Percentiles rank a stretch among this genome's conserved stretches.
Evolutionary conservation across 331 rosid genomes (phyloP).

Genomic region (Acacia concinna): DNA sequence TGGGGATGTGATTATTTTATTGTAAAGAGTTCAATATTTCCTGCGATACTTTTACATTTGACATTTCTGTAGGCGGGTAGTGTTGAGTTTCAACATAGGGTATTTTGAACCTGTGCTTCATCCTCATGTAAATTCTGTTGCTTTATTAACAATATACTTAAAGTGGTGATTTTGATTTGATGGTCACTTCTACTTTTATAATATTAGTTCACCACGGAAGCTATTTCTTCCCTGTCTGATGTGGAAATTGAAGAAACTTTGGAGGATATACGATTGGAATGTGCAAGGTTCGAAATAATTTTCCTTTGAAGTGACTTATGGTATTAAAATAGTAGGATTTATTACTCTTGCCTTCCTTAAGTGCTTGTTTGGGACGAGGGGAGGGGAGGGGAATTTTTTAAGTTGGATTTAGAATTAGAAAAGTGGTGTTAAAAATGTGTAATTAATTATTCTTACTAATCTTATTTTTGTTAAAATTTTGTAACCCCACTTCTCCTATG

Average conservation of each 20-base stretch:
- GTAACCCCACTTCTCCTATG: too few relatives aligned
- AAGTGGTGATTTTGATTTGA: constrained; percentile 30
- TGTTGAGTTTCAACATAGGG: constrained; percentile 6
- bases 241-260: constrained; percentile 61
- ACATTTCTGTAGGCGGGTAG: neutral
- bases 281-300: constrained; percentile 65
- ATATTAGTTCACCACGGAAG: constrained; percentile 63
- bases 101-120: constrained; percentile 5
- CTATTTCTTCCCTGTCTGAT: constrained; percentile 49
- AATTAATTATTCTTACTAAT: too few relatives aligned
- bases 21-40: constrained; percentile 2
- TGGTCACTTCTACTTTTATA: constrained; percentile 23
- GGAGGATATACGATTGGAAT: constrained; percentile 89
- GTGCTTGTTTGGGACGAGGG: too few relatives aligned
- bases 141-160: neutral
- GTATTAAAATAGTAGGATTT: neutral
- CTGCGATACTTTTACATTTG: neutral
- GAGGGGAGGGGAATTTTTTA: too few relatives aligned
- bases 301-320: constrained; percentile 9
- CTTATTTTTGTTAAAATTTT: too few relatives aligned
- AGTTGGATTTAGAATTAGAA: too few relatives aligned
- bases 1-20: constrained; percentile 1
- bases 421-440: too few relatives aligned
- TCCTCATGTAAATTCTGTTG: constrained; percentile 15
- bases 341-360: neutral